Evolutionary conservation across 768 basidiomycete species (phyloP).

Genomic region (Gautieria morchelliformis): DNA sequence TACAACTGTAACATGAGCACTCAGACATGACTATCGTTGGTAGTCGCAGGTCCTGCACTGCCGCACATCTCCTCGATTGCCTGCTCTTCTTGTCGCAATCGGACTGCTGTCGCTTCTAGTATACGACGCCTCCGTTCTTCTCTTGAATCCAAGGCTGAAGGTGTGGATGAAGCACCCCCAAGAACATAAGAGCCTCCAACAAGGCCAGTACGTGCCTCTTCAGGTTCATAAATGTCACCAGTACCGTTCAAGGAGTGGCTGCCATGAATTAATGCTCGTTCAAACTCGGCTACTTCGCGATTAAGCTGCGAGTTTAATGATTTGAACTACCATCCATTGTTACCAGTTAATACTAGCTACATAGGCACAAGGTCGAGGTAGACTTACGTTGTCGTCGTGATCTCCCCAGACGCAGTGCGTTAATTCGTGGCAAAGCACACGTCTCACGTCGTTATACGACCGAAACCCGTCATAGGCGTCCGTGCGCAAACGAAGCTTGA

Average conservation of each 20-base stretch:
- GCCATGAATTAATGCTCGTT: slow-evolving; percentile 39
- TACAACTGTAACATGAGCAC: no score
- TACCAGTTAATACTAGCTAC: neutral
- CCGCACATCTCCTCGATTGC: slow-evolving; percentile 67
- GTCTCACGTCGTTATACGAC: slow-evolving; percentile 50
- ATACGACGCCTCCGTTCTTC: slow-evolving; percentile 50
- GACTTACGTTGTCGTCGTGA: slow-evolving; percentile 62
- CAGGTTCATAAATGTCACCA: slow-evolving; percentile 42
- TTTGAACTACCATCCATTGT: slow-evolving; percentile 45
- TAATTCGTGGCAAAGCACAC: slow-evolving; percentile 69
- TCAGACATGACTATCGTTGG: neutral
- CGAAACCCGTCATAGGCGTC: slow-evolving; percentile 66
- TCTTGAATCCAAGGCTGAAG: slow-evolving; percentile 29
- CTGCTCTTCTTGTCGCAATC: slow-evolving; percentile 57
- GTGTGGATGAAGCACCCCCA: slow-evolving; percentile 31
- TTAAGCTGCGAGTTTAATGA: slow-evolving; percentile 66
- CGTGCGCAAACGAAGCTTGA: slow-evolving; percentile 62
- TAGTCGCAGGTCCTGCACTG: slow-evolving; percentile 24
- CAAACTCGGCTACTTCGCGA: slow-evolving; percentile 61
- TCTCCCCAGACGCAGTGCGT: slow-evolving; percentile 67
- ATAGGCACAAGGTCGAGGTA: neutral
- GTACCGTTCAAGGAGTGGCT: slow-evolving; percentile 41
- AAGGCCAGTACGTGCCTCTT: slow-evolving; percentile 30
- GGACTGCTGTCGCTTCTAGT: slow-evolving; percentile 51
- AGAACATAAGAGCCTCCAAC: slow-evolving; percentile 35